Evolutionary conservation across 441 rosid genomes (phyloP), one percentile per base, ranked within the genome.

Genomic region (Eutrema salsugineum): DNA sequence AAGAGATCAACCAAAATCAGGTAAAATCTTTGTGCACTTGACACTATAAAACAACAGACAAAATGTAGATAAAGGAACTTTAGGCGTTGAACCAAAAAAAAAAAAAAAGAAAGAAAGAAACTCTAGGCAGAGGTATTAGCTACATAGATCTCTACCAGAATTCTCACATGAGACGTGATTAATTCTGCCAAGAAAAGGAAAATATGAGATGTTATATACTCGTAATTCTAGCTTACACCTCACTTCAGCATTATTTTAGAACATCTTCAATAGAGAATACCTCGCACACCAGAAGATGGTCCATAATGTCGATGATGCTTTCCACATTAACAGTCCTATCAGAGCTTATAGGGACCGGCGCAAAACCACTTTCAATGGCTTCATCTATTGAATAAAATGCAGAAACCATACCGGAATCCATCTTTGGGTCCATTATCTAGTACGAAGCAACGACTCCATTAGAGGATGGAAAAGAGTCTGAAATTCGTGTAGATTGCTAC

Each of bases 391-490:
- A 91, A 81, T 80, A 87, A 72, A 89, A 93, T 65, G 82, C 81
- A 81, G 83, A 78, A 44, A 95, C 83, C 76, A 95, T 91, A 62
- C 98, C 98, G 0, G 99, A 91, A 81, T 93, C 98, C 99, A 95
- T 95, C 85, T 95, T 95, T 33, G 98, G 99, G 83, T 95, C 98
- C 99, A 95, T 95, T 66, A 95, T 95, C 99, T 95, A 81, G 40
- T 30, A 69, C 51, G 72, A 66, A 73, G 20, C 73, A 73, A 28
- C 38, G 51, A 53, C 15, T 11, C 8, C 8, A 11, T 73, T 11
- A 30, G n/a, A 32, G 14, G 11, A 20, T 2, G 19, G 5, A 22
- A 27, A 30, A 49, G 1, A 28, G 2, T 15, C 30, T 38, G 5
- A 46, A 43, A 44, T 8, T 35, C 14, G 3, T 22, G 22, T 58